phyloP scores from a whole-genome alignment of 306 rosid species.

The Macrotyloma uniflorum region DNA sequence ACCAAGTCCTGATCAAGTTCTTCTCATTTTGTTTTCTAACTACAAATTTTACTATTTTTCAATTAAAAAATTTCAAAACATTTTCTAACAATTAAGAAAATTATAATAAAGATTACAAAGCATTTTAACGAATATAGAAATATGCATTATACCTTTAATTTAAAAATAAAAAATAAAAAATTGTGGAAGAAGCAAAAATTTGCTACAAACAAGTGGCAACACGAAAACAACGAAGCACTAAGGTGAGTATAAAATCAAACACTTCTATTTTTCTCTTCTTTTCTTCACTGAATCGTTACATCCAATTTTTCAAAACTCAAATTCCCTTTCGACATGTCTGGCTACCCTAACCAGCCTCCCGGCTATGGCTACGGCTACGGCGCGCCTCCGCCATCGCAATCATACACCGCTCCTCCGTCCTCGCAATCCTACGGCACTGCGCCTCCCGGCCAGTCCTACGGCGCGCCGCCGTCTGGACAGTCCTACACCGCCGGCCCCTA shows the following conservation, averaged over 20 bases:
- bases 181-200: too few relatives aligned
- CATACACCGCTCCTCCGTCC: slow-evolving; percentile 15
- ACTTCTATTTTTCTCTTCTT: neutral
- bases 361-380: slow-evolving; percentile 40
- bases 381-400: neutral
- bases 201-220: neutral
- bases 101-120: too few relatives aligned
- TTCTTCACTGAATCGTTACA: too few relatives aligned
- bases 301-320: neutral
- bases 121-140: too few relatives aligned
- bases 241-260: too few relatives aligned
- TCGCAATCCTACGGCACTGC: slow-evolving; percentile 30
- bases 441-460: slow-evolving; percentile 26
- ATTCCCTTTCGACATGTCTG: slow-evolving; percentile 30
- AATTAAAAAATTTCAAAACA: too few relatives aligned
- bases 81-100: too few relatives aligned
- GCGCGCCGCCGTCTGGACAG: slow-evolving; percentile 24
- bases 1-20: too few relatives aligned
- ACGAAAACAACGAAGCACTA: neutral
- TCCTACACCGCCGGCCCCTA: slow-evolving; percentile 31
- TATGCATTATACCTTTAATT: too few relatives aligned
- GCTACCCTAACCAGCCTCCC: slow-evolving; percentile 36
- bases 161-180: too few relatives aligned
- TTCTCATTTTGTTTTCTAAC: too few relatives aligned
- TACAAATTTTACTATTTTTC: too few relatives aligned